A percentile compares a stretch with the other conserved stretches of the same genome.
Conservation (phyloP, 208 protist species). For the Trypanosoma boissoni region DNA sequence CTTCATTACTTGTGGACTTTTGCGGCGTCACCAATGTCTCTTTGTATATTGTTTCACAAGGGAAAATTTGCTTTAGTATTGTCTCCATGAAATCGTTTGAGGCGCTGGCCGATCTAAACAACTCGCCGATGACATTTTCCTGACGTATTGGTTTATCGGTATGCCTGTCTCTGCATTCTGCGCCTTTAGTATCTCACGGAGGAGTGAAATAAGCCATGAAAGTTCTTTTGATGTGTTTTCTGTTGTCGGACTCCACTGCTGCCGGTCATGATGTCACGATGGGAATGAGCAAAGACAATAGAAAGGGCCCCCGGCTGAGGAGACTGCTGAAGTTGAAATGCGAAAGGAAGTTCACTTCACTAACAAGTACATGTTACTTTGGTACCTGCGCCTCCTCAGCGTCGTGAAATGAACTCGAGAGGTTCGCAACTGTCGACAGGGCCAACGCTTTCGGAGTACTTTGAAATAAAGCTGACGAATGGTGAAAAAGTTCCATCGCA, state of each 20-base stretch:
- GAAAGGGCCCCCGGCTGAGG: constrained; percentile 22
- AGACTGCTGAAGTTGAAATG: neutral
- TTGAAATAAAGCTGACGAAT: neutral
- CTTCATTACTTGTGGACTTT: constrained; percentile 32
- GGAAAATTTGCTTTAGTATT: constrained; percentile 70
- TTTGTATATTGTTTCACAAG: constrained; percentile 49
- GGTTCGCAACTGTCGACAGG: too few species aligned
- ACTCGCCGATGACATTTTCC: constrained; percentile 47
- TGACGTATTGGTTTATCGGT: constrained; percentile 62
- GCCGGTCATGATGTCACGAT: constrained; percentile 38
- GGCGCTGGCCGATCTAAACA: constrained; percentile 47
- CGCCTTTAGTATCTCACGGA: constrained; percentile 39
- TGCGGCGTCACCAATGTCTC: constrained; percentile 43
- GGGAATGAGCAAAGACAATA: constrained; percentile 45
- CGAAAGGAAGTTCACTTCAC: neutral
- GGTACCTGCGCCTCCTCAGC: too few species aligned
- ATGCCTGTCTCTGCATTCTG: constrained; percentile 52
- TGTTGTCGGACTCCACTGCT: constrained; percentile 57
- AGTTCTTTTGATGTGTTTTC: constrained; percentile 50
- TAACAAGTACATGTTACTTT: too few species aligned
- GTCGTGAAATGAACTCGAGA: too few species aligned
- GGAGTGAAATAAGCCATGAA: constrained; percentile 52
- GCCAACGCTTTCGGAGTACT: too few species aligned
- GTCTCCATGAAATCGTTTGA: constrained; percentile 62
- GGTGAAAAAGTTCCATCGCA: neutral